Evolutionary conservation across 1,284 basidiomycete species (phyloP).

Genomic region (Puccinia hordei): DNA sequence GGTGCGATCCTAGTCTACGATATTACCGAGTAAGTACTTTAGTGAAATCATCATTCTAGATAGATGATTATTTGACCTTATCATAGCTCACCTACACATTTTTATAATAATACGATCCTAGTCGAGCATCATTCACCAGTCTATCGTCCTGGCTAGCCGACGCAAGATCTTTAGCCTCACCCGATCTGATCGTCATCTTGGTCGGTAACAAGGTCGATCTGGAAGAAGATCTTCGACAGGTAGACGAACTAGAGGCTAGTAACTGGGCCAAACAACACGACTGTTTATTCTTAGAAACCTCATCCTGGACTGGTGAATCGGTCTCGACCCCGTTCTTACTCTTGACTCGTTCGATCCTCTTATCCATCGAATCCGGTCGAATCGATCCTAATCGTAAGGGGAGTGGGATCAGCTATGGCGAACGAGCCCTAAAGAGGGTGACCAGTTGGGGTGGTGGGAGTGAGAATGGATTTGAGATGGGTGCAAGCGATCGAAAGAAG

Average conservation of each 20-base stretch:
- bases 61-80: too few species aligned
- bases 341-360: constrained; percentile 82
- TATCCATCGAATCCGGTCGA: constrained; percentile 87
- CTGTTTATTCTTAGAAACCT: constrained; percentile 91
- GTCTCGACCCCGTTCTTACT: constrained; percentile 83
- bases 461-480: constrained; percentile 20
- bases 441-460: constrained; percentile 63
- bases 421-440: constrained; percentile 81
- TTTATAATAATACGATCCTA: constrained; percentile 52
- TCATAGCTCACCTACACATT: too few species aligned
- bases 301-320: constrained; percentile 88
- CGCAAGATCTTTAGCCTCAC: constrained; percentile 79
- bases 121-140: constrained; percentile 69
- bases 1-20: constrained; percentile 81
- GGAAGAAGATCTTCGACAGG: constrained; percentile 83
- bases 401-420: constrained; percentile 93
- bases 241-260: constrained; percentile 90
- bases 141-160: constrained; percentile 86
- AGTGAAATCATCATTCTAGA: too few species aligned
- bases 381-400: constrained; percentile 91
- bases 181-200: constrained; percentile 83
- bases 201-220: constrained; percentile 94
- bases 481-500: constrained; percentile 3
- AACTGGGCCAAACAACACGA: constrained; percentile 92
- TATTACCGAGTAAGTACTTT: constrained; percentile 81